Percentiles rank a stretch among this genome's conserved stretches.
Evolutionary conservation across 768 basidiomycete genomes (phyloP).

Genomic region (Coprinopsis sp.): DNA sequence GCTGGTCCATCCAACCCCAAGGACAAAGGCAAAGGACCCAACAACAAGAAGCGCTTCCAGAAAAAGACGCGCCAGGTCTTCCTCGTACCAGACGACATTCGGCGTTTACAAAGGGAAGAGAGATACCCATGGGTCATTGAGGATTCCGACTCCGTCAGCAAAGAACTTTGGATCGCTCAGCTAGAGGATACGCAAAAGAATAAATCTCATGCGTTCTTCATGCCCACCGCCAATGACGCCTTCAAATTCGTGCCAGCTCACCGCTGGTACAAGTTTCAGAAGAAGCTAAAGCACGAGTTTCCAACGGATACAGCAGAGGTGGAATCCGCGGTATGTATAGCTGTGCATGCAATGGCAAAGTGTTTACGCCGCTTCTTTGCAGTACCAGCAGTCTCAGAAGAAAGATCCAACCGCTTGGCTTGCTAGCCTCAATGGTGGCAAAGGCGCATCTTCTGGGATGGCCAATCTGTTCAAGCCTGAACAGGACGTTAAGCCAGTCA

Average conservation of each 20-base stretch:
- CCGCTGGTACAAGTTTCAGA: conserved; percentile 92
- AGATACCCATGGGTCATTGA: conserved; percentile 92
- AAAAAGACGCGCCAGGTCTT: conserved; percentile 83
- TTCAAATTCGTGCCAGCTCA: conserved; percentile 88
- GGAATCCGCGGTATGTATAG: conserved; percentile 50
- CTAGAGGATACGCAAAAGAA: conserved; percentile 73
- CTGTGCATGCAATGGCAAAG: conserved; percentile 8
- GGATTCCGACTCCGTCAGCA: conserved; percentile 53
- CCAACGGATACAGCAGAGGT: conserved; percentile 64
- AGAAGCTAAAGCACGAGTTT: conserved; percentile 70
- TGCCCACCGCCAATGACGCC: conserved; percentile 73
- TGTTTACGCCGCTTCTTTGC: conserved; percentile 17
- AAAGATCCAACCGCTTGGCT: conserved; percentile 74
- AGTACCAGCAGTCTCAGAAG: conserved; percentile 62
- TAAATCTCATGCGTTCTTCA: conserved; percentile 76
- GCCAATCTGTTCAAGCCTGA: conserved; percentile 68
- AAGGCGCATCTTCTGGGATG: conserved; percentile 56
- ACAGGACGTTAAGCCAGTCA: conserved; percentile 39
- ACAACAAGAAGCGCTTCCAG: conserved; percentile 69
- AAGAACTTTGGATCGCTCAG: conserved; percentile 76
- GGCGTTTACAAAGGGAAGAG: conserved; percentile 81
- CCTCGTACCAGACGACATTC: conserved; percentile 69
- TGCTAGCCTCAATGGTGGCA: conserved; percentile 51
- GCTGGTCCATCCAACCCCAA: conserved; percentile 25
- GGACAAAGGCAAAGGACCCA: conserved; percentile 42